Percentiles rank a stretch among this genome's conserved stretches.
Evolutionary conservation across 768 basidiomycete species (phyloP).

Genomic region (Mycena filopes): DNA sequence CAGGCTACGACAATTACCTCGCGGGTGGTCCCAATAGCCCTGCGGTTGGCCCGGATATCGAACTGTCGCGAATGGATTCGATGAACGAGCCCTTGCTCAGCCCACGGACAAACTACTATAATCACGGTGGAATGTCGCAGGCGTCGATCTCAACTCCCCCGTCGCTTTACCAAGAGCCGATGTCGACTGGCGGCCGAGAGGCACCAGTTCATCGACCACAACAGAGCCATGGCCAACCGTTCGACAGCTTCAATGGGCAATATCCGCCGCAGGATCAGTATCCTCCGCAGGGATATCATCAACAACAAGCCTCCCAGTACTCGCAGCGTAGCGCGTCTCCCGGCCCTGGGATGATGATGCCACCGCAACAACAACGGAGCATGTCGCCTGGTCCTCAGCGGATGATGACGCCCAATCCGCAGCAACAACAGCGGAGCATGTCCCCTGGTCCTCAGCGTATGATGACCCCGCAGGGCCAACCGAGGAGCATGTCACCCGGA

Average conservation of each 20-base stretch:
- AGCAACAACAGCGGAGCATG: conserved; percentile 16
- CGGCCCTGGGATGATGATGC: conserved; percentile 21
- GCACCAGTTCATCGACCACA: conserved; percentile 73
- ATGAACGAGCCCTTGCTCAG: conserved; percentile 73
- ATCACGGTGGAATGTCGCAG: conserved; percentile 44
- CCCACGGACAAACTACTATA: conserved; percentile 45
- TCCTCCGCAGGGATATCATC: conserved; percentile 16
- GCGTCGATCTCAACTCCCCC: conserved; percentile 53
- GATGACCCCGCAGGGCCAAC: conserved; percentile 33
- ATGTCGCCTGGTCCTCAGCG: conserved; percentile 15
- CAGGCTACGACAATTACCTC: conserved; percentile 71
- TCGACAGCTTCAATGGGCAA: conserved; percentile 23
- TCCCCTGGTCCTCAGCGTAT: conserved; percentile 24
- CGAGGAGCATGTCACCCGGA: conserved; percentile 25
- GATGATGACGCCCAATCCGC: conserved; percentile 18
- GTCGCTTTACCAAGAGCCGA: conserved; percentile 51
- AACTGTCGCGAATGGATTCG: conserved; percentile 66
- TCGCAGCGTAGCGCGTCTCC: conserved; percentile 14
- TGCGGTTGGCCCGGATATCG: conserved; percentile 50
- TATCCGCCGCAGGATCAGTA: conserved; percentile 12
- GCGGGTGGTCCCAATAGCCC: conserved; percentile 52
- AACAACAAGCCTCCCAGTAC: conserved; percentile 33
- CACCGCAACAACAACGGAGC: conserved; percentile 34
- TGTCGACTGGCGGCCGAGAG: conserved; percentile 56
- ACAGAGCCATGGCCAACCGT: conserved; percentile 44